Evolutionary conservation across 2,329 filamentous ascomycete genomes (phyloP).

Genomic region (Bipolaris cookei): DNA sequence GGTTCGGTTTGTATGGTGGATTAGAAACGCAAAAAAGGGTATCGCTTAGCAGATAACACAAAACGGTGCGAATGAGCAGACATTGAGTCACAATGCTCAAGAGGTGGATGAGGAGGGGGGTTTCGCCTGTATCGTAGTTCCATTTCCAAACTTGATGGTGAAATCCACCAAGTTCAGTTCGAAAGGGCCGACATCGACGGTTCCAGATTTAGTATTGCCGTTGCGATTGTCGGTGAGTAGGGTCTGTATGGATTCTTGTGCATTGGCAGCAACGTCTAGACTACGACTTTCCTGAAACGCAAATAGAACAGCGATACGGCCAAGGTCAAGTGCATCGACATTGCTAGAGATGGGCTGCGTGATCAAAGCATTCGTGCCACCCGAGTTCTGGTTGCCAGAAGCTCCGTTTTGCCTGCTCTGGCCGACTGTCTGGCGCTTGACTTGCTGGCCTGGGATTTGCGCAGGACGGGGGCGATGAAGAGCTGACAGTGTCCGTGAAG

Average conservation of each 20-base stretch:
- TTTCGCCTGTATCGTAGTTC: conserved; percentile 34
- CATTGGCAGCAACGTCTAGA: conserved; percentile 50
- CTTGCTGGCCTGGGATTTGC: conserved; percentile 12
- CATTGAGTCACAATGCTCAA: conserved; percentile 2
- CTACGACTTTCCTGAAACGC: conserved; percentile 52
- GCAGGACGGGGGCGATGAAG: conserved; percentile 34
- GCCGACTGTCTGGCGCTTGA: conserved; percentile 39
- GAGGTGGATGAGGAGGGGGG: conserved; percentile 15
- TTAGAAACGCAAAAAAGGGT: conserved; percentile 21
- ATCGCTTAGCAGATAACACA: conserved; percentile 21
- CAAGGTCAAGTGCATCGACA: conserved; percentile 52
- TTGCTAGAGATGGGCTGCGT: conserved; percentile 45
- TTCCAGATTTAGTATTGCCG: conserved; percentile 30
- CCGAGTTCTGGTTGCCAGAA: conserved; percentile 26
- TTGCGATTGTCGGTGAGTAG: conserved; percentile 43
- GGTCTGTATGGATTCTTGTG: conserved; percentile 53
- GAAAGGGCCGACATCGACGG: conserved; percentile 40
- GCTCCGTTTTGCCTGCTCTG: conserved; percentile 40
- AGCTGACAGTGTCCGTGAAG: conserved; percentile 33
- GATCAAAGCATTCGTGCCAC: conserved; percentile 24
- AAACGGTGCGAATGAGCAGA: neutral
- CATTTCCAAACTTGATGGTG: conserved; percentile 43
- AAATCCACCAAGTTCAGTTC: conserved; percentile 41
- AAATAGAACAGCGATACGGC: conserved; percentile 54
- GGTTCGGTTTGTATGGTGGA: neutral